Conservation (phyloP, 495 filamentous ascomycete genomes). For the Entonaema liquescens region DNA sequence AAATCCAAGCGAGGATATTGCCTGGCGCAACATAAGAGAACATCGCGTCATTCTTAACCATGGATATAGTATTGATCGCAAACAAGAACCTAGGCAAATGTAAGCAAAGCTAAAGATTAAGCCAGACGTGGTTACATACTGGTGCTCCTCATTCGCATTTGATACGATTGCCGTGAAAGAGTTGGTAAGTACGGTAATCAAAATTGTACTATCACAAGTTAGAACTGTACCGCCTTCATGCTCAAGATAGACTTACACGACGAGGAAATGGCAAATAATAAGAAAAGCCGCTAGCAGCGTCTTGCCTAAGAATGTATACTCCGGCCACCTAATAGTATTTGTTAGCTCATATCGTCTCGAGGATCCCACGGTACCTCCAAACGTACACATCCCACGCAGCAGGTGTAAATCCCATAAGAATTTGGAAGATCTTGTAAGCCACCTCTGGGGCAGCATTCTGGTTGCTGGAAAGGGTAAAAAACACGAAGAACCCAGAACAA, state of each 20-base stretch:
- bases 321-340: conserved; percentile 70
- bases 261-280: conserved; percentile 92
- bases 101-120: conserved; percentile 6
- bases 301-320: conserved; percentile 81
- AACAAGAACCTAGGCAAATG: conserved; percentile 70
- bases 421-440: conserved; percentile 91
- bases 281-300: conserved; percentile 80
- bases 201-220: conserved; percentile 66
- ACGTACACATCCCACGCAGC: conserved; percentile 62
- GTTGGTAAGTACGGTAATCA: conserved; percentile 92
- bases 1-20: conserved; percentile 87
- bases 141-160: conserved; percentile 91
- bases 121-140: conserved; percentile 51
- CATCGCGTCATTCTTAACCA: conserved; percentile 93
- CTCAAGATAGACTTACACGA: conserved; percentile 62
- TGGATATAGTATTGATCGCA: conserved; percentile 91
- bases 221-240: conserved; percentile 1
- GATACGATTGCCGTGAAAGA: conserved; percentile 93
- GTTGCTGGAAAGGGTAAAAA: conserved; percentile 80
- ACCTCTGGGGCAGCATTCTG: conserved; percentile 69
- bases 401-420: conserved; percentile 81
- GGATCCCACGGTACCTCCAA: not conserved
- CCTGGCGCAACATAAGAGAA: conserved; percentile 92
- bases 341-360: conserved; percentile 21
- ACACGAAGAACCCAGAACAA: conserved; percentile 94